Percentiles rank a stretch among this genome's conserved stretches.
Evolutionary conservation across 768 basidiomycete genomes (phyloP).

Genomic region (Artomyces pyxidatus): DNA sequence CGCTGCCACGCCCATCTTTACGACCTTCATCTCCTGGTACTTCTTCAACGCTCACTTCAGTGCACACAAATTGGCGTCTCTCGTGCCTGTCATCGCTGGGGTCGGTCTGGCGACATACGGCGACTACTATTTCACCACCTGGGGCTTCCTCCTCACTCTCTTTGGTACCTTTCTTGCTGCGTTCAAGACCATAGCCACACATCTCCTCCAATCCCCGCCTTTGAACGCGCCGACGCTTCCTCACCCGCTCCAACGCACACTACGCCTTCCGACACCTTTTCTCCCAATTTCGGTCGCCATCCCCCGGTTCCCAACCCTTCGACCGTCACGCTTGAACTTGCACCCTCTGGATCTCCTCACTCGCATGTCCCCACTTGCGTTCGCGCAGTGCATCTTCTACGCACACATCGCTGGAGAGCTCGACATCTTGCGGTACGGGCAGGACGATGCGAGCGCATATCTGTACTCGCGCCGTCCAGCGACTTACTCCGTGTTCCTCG

Average conservation of each 20-base stretch:
- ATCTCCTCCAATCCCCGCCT: constrained; percentile 51
- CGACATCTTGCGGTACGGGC: constrained; percentile 35
- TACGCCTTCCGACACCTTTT: not conserved
- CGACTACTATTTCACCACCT: constrained; percentile 85
- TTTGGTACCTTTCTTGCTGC: constrained; percentile 89
- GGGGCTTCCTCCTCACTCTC: constrained; percentile 82
- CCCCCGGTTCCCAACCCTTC: constrained; percentile 8
- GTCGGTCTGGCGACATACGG: constrained; percentile 94
- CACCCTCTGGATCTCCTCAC: constrained; percentile 83
- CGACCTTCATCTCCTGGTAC: constrained; percentile 66
- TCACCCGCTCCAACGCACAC: not conserved
- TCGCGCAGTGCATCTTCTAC: constrained; percentile 75
- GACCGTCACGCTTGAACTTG: constrained; percentile 30
- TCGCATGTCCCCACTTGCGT: constrained; percentile 88
- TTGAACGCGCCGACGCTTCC: constrained; percentile 11
- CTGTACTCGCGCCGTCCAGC: constrained; percentile 28
- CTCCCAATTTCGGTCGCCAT: constrained; percentile 13
- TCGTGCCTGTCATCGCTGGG: constrained; percentile 81
- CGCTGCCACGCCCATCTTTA: constrained; percentile 88
- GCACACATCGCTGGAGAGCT: constrained; percentile 81
- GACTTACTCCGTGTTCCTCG: constrained; percentile 33
- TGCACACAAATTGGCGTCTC: constrained; percentile 54
- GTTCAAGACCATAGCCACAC: constrained; percentile 88
- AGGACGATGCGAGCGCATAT: constrained; percentile 20
- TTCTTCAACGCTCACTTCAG: constrained; percentile 58